Conservation (phyloP, 345 rosid species). For the Lepidium africanum region DNA sequence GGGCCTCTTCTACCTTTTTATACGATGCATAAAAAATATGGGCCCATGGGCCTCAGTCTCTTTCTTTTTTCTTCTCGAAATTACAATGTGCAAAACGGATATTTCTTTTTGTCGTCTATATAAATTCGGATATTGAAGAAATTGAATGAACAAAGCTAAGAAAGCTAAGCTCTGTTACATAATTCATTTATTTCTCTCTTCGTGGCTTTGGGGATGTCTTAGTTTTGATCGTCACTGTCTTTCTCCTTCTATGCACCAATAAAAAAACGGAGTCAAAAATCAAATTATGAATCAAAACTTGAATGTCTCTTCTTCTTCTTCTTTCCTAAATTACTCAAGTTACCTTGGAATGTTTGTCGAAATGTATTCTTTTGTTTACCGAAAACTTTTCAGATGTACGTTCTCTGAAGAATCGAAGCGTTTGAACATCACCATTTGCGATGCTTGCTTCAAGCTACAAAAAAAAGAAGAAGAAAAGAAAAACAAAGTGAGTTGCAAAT, state of each 20-base stretch:
- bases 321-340: background rate
- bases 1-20: conserved; percentile 20
- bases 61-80: no score
- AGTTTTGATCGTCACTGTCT: conserved; percentile 28
- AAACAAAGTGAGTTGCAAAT: background rate
- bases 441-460: conserved; percentile 77
- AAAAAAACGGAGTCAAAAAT: background rate
- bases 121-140: background rate
- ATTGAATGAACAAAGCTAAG: background rate
- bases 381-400: conserved; percentile 29
- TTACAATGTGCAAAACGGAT: no score
- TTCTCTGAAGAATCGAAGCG: conserved; percentile 45
- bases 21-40: background rate
- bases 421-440: conserved; percentile 70
- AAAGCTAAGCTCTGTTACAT: background rate
- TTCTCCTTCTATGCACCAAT: conserved; percentile 26
- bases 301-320: background rate
- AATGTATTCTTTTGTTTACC: conserved; percentile 27
- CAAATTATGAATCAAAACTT: background rate
- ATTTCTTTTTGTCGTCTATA: no score
- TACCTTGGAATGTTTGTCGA: conserved; percentile 39
- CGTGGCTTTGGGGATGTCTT: background rate
- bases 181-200: background rate
- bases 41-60: conserved; percentile 8
- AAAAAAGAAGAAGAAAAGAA: background rate